phyloP scores from a whole-genome alignment of 2,329 filamentous ascomycete species.

The Beauveria brongniartii region DNA sequence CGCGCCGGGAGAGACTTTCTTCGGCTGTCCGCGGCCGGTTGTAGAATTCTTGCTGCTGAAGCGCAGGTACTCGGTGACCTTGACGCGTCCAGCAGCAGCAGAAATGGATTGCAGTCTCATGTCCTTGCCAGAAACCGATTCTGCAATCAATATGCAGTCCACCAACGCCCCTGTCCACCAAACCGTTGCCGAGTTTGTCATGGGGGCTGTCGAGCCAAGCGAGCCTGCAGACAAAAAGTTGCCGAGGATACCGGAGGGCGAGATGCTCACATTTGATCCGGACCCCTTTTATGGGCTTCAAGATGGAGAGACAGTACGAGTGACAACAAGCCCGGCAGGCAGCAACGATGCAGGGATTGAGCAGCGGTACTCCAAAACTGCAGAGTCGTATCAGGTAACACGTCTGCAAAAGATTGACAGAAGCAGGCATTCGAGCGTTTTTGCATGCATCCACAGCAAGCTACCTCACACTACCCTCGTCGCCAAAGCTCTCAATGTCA shows the following conservation, averaged over 20 bases:
- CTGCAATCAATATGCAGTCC: neutral
- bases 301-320: neutral
- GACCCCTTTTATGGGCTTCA: neutral
- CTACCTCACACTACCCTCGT: neutral
- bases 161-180: neutral
- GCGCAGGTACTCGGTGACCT: neutral
- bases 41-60: slow-evolving; percentile 4
- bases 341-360: neutral
- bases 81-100: neutral
- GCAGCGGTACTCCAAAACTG: neutral
- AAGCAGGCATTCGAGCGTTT: neutral
- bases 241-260: neutral
- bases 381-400: neutral
- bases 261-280: neutral
- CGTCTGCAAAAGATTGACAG: neutral
- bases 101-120: neutral
- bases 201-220: neutral
- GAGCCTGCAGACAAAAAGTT: neutral
- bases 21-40: neutral
- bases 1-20: too few species aligned
- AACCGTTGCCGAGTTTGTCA: neutral
- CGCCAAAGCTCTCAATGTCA: slow-evolving; percentile 2
- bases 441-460: slow-evolving; percentile 2
- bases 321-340: neutral
- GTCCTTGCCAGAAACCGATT: neutral